phyloP scores from a whole-genome alignment of 2,329 filamentous ascomycete genomes.

The Colletotrichum caudatum region DNA sequence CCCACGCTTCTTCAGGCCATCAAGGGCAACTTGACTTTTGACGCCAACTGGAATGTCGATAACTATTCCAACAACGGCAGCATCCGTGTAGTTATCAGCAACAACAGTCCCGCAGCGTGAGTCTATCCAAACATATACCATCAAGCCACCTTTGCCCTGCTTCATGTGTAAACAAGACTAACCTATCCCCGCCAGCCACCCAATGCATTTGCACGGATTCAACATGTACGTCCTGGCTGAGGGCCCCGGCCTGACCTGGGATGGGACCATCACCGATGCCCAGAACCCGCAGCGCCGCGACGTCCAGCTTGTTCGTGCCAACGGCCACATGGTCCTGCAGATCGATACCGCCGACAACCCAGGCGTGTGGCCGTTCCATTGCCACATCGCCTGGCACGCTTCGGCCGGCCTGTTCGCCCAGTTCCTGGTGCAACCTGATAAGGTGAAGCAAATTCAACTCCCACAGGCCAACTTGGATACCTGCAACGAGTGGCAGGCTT shows the following conservation, averaged over 20 bases:
- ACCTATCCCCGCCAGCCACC: constrained; percentile 56
- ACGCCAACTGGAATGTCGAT: background rate
- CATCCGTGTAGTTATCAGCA: background rate
- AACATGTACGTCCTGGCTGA: constrained; percentile 76
- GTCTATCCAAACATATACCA: background rate
- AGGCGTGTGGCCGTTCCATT: constrained; percentile 67
- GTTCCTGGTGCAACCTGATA: constrained; percentile 59
- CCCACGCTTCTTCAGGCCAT: background rate
- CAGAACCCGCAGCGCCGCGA: constrained; percentile 66
- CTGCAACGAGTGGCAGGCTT: constrained; percentile 63
- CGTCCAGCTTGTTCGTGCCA: constrained; percentile 58
- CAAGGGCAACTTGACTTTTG: background rate
- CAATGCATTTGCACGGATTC: constrained; percentile 77
- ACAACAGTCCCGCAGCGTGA: background rate
- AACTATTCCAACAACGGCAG: background rate
- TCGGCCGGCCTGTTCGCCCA: constrained; percentile 64
- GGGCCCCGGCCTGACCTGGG: constrained; percentile 57
- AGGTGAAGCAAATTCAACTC: constrained; percentile 55
- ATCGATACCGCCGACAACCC: constrained; percentile 61
- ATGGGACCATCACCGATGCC: constrained; percentile 54
- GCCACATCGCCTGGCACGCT: constrained; percentile 69
- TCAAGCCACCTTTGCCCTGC: background rate
- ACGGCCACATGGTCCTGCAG: constrained; percentile 62
- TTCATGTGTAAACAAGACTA: background rate
- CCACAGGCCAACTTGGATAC: constrained; percentile 51